Conservation (phyloP, 495 filamentous ascomycete genomes). For the Acidiella bohemica region DNA sequence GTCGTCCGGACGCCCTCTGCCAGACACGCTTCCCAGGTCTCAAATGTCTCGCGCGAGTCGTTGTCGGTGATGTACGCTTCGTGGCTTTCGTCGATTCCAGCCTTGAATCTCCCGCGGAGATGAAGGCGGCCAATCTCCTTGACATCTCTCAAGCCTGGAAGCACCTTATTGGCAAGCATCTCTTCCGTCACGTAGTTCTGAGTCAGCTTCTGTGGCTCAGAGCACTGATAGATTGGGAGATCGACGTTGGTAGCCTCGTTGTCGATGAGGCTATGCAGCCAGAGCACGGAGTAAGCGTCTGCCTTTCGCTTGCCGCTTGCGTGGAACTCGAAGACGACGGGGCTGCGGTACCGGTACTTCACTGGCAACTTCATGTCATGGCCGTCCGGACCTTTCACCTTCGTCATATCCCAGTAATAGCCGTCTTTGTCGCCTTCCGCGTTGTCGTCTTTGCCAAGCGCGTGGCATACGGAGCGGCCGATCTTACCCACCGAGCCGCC, state of each 20-base stretch:
- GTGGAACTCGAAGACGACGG: conserved; percentile 79
- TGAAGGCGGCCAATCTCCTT: conserved; percentile 66
- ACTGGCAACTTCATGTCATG: conserved; percentile 64
- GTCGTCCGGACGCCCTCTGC: conserved; percentile 66
- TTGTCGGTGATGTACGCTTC: conserved; percentile 72
- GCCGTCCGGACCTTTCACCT: conserved; percentile 38
- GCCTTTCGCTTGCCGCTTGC: conserved; percentile 49
- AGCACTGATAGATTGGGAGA: conserved; percentile 75
- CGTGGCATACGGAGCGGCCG: conserved; percentile 40
- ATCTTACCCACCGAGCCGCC: conserved; percentile 71
- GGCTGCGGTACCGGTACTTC: conserved; percentile 75
- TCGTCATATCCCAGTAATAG: conserved; percentile 49
- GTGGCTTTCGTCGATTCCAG: conserved; percentile 83
- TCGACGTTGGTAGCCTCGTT: conserved; percentile 61
- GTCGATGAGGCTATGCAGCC: conserved; percentile 76
- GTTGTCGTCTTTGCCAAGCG: conserved; percentile 40
- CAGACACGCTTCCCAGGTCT: conserved; percentile 83
- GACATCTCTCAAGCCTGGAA: conserved; percentile 53
- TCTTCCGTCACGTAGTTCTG: conserved; percentile 82
- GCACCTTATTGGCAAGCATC: conserved; percentile 29
- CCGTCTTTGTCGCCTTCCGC: conserved; percentile 19
- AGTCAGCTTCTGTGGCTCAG: conserved; percentile 54
- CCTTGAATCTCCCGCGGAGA: conserved; percentile 69
- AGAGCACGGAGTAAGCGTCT: conserved; percentile 64
- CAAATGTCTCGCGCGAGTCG: conserved; percentile 78